phyloP scores from a whole-genome alignment of 1,284 basidiomycete genomes.

The Ganoderma lucidum region DNA sequence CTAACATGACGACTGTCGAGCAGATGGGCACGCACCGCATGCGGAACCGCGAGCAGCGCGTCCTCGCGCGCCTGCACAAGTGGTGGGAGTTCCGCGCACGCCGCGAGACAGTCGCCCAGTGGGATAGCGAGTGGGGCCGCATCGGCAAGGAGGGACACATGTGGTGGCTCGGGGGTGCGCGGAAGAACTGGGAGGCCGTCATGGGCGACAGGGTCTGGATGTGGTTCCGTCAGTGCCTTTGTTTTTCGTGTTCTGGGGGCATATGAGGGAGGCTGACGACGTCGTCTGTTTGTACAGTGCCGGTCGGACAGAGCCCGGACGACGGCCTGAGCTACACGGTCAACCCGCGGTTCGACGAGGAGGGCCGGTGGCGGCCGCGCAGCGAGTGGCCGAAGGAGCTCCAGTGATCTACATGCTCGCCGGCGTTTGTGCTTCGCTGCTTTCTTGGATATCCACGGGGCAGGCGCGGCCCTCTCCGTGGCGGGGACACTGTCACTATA shows the following conservation, averaged over 20 bases:
- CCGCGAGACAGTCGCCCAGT: constrained; percentile 52
- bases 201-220: constrained; percentile 73
- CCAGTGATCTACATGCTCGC: constrained; percentile 28
- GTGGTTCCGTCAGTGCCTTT: constrained; percentile 74
- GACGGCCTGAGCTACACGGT: constrained; percentile 73
- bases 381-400: constrained; percentile 76
- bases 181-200: constrained; percentile 74
- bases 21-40: constrained; percentile 62
- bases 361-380: constrained; percentile 73
- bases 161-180: constrained; percentile 80
- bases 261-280: background rate
- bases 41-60: constrained; percentile 66
- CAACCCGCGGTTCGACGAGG: constrained; percentile 78
- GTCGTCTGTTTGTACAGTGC: constrained; percentile 57
- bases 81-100: constrained; percentile 64
- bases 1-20: constrained; percentile 85
- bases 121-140: constrained; percentile 83
- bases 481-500: constrained; percentile 4
- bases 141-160: constrained; percentile 79
- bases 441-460: constrained; percentile 5
- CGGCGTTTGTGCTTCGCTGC: background rate
- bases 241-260: constrained; percentile 2
- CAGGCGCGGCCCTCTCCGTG: constrained; percentile 3
- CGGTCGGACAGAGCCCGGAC: constrained; percentile 61
- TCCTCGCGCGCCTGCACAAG: constrained; percentile 54